A percentile compares a stretch with the other conserved stretches of the same genome.
Evolutionary conservation across 2,329 filamentous ascomycete species (phyloP).

Genomic region (Venturiaceae sp.): DNA sequence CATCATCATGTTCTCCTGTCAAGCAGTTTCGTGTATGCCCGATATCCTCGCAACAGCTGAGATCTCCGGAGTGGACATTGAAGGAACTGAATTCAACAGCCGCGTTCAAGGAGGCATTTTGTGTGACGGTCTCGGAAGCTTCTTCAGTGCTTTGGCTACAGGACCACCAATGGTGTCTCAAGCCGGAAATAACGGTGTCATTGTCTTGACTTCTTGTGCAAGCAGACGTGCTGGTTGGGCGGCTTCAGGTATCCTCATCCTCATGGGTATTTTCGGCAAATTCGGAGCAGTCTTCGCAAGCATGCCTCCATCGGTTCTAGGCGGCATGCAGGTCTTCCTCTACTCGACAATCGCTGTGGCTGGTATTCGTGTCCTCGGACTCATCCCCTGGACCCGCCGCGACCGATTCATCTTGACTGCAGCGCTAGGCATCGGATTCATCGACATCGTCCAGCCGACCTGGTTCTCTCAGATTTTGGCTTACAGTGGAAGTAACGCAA

Average conservation of each 20-base stretch:
- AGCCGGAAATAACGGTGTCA: conserved; percentile 20
- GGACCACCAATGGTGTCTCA: conserved; percentile 20
- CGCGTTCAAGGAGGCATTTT: conserved; percentile 19
- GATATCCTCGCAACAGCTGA: conserved; percentile 20
- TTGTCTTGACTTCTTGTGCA: conserved; percentile 18
- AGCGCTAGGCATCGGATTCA: conserved; percentile 18
- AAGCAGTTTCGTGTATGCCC: conserved; percentile 26
- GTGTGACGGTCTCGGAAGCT: conserved; percentile 19
- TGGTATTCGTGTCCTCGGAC: conserved; percentile 18
- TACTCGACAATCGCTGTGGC: conserved; percentile 20
- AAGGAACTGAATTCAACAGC: conserved; percentile 19
- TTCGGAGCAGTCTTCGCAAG: conserved; percentile 20
- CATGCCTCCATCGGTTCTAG: conserved; percentile 29
- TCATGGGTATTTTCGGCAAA: conserved; percentile 20
- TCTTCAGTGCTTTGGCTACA: conserved; percentile 18
- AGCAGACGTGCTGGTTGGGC: conserved; percentile 18
- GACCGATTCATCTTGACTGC: conserved; percentile 20
- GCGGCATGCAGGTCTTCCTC: conserved; percentile 33
- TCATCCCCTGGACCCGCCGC: conserved; percentile 18
- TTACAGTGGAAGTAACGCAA: conserved; percentile 26
- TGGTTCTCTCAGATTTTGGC: conserved; percentile 29
- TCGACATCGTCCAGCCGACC: conserved; percentile 28
- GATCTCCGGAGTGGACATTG: conserved; percentile 17
- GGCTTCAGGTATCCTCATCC: conserved; percentile 17
- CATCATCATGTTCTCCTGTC: conserved; percentile 21